Base-by-base conservation (phyloP, 106 monocot species). In the Dioscorea zingiberensis region DNA sequence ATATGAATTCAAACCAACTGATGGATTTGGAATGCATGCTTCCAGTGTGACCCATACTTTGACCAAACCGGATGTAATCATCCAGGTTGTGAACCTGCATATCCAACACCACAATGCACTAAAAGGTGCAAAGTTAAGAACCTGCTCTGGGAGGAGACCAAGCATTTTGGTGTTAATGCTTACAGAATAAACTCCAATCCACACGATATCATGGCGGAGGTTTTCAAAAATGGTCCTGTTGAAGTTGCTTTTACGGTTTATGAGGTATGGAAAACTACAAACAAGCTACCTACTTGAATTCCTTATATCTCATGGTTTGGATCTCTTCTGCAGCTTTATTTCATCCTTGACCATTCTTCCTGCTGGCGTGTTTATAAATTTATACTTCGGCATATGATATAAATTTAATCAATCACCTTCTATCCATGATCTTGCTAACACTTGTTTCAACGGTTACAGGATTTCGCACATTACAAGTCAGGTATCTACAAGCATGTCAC, bases 171-270 rank as follows among this genome's bases (percentile, higher is more conserved):
- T 55, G 77, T 84, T 15, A 80, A 74, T 55, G 89, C 93, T 49
- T 98, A 98, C 60, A 81, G 68, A 74, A 64, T 98, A 26, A 79
- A 59, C 45, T 80, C 85, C 19, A 71, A 93, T 80, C 92, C 75
- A 48, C 64, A 69, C 21, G 79, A 77, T 70, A 98, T 98, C 62
- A 98, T 98, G 97, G 81, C 88, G 54, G 97, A 98, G 77, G 71
- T 98, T 59, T 98, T 79, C 32, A 73, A 67, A 61, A 86, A 89
- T 69, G 97, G 97, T n/a, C 97, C 97, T 44, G 92, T 93, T 12
- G 92, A 98, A 77, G 97, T 98, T 60, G 68, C 78, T 59, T 98
- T 98, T 73, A 89, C 97, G 2, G 97, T 98, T 64, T 98, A 89
- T 61, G 97, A 89, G 92, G 97, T 95, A 81, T 47, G 48, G 38